Conservation (phyloP, 192 early-diverging fungal genomes). For the Podila minutissima region DNA sequence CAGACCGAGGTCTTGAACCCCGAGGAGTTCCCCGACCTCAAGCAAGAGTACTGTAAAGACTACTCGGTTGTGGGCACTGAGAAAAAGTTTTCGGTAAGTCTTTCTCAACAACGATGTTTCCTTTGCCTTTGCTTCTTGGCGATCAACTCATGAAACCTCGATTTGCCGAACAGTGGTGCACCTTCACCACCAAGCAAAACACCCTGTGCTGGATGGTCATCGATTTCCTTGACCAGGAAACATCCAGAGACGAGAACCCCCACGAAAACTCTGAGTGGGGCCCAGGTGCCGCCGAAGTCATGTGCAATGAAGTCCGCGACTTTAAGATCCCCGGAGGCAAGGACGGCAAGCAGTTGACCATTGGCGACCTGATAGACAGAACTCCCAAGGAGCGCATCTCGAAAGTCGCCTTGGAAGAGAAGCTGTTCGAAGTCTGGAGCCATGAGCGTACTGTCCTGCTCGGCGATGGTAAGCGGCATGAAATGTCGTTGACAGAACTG, state of each 20-base stretch:
- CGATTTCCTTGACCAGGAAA: not conserved
- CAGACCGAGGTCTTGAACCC: conserved; percentile 12
- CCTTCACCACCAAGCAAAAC: conserved; percentile 3
- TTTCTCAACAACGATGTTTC: not conserved
- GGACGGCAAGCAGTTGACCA: not conserved
- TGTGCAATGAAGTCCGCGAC: conserved; percentile 10
- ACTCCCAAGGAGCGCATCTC: conserved; percentile 13
- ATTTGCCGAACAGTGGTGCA: not conserved
- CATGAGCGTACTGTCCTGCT: not conserved
- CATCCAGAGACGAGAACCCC: not conserved
- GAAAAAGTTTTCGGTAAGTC: conserved; percentile 2
- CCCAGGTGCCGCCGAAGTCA: conserved; percentile 10
- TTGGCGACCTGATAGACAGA: conserved; percentile 15
- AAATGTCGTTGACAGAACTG: not conserved
- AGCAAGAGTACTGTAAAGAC: not conserved
- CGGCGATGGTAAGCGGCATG: not conserved
- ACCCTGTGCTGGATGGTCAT: conserved; percentile 19
- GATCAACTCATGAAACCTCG: not conserved
- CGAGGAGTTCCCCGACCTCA: not conserved
- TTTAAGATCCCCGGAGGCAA: not conserved
- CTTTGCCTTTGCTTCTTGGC: not conserved
- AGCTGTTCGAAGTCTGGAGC: conserved; percentile 6
- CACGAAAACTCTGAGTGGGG: conserved; percentile 9
- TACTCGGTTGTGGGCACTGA: not conserved
- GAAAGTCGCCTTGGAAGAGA: conserved; percentile 16